Conservation (phyloP, 2,329 filamentous ascomycete genomes). For the Chaetomium sp. region DNA sequence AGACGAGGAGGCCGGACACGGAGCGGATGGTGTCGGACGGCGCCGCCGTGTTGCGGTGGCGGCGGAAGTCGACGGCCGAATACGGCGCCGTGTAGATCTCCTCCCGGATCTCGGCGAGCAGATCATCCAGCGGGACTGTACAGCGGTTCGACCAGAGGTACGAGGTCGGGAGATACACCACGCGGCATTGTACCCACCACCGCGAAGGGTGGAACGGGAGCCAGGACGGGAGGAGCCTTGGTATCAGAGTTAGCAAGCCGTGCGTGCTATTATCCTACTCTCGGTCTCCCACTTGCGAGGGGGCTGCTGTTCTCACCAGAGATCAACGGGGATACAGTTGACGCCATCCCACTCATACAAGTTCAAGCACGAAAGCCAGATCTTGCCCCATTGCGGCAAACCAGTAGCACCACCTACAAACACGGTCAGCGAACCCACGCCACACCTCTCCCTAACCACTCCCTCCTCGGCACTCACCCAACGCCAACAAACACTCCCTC, state of each 20-base stretch:
- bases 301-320: neutral
- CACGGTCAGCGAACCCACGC: neutral
- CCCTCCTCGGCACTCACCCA: neutral
- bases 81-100: slow-evolving; percentile 3
- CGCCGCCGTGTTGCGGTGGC: neutral
- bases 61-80: neutral
- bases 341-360: slow-evolving; percentile 3
- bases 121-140: neutral
- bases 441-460: too few species aligned
- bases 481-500: neutral
- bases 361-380: neutral
- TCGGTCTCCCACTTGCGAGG: too few species aligned
- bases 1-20: neutral
- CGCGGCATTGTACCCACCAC: slow-evolving; percentile 10
- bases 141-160: slow-evolving; percentile 2
- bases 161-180: neutral
- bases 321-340: slow-evolving; percentile 1
- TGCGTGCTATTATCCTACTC: neutral
- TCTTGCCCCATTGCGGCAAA: neutral
- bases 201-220: slow-evolving; percentile 8
- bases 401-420: neutral
- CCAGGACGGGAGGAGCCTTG: neutral
- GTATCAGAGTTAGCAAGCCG: neutral
- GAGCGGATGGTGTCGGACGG: slow-evolving; percentile 6
- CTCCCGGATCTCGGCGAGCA: slow-evolving; percentile 1